Percentiles rank a stretch among this genome's conserved stretches.
Evolutionary conservation across 495 filamentous ascomycete species (phyloP).

Genomic region (Rostrohypoxylon terebratum): DNA sequence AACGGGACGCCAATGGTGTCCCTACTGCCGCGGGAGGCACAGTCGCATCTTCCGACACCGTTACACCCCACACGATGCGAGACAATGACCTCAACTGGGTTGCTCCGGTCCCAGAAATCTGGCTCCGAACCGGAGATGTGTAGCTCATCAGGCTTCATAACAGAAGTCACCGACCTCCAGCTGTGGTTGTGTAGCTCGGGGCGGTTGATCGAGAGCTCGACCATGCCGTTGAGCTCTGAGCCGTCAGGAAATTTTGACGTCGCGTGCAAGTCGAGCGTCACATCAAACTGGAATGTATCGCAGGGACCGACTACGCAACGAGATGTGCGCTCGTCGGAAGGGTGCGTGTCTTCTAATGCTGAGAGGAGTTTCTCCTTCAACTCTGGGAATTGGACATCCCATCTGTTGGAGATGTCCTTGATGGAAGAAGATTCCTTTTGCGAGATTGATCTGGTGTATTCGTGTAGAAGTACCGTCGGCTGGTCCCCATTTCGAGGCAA

Average conservation of each 20-base stretch:
- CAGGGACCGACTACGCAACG: conserved; percentile 54
- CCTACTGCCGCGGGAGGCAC: conserved; percentile 49
- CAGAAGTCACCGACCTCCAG: conserved; percentile 63
- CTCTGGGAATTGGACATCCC: conserved; percentile 58
- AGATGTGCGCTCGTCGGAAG: conserved; percentile 49
- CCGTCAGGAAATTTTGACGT: conserved; percentile 59
- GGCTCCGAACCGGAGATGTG: conserved; percentile 51
- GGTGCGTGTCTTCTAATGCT: conserved; percentile 49
- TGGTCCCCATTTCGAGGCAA: conserved; percentile 47
- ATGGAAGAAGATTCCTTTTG: conserved; percentile 59
- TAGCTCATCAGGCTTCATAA: conserved; percentile 62
- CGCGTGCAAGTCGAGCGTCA: conserved; percentile 59
- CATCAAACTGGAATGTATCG: conserved; percentile 66
- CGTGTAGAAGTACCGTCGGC: conserved; percentile 56
- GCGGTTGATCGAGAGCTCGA: conserved; percentile 62
- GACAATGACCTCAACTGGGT: conserved; percentile 50
- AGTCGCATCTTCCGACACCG: conserved; percentile 48
- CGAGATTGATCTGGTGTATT: conserved; percentile 58
- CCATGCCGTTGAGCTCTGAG: conserved; percentile 61
- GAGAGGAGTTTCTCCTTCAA: conserved; percentile 56
- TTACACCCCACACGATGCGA: conserved; percentile 57
- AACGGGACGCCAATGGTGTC: conserved; percentile 60
- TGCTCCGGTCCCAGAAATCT: conserved; percentile 50
- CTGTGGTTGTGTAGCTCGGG: conserved; percentile 56
- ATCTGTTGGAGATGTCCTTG: conserved; percentile 54